phyloP scores from a whole-genome alignment of 208 protist species.

The Porcisia hertigi region DNA sequence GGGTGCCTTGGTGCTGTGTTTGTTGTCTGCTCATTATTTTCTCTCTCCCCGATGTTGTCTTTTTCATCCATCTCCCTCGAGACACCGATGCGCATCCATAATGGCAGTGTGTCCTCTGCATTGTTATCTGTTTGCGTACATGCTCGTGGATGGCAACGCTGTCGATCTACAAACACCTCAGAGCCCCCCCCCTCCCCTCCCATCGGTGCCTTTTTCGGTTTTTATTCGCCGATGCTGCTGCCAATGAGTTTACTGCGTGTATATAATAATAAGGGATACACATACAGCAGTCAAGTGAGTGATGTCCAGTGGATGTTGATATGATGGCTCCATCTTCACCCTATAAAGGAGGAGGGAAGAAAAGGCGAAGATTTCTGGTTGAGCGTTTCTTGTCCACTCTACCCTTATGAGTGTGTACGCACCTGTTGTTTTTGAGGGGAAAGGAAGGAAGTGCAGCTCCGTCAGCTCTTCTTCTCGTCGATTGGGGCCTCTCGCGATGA shows the following conservation, averaged over 20 bases:
- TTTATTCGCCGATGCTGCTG: not conserved
- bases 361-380: not conserved
- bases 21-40: too few relatives aligned
- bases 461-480: too few relatives aligned
- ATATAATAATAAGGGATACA: not conserved
- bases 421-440: too few relatives aligned
- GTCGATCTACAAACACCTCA: not conserved
- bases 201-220: too few relatives aligned
- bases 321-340: not conserved
- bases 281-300: not conserved
- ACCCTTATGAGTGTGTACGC: too few relatives aligned
- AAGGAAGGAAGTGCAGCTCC: too few relatives aligned
- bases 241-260: not conserved
- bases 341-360: not conserved
- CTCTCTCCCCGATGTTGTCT: not conserved
- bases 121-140: too few relatives aligned
- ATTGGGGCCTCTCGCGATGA: too few relatives aligned
- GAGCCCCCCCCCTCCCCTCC: too few relatives aligned
- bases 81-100: not conserved
- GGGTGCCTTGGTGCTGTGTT: not conserved
- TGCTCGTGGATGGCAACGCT: not conserved
- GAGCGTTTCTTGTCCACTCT: not conserved
- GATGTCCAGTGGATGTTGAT: not conserved
- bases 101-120: too few relatives aligned
- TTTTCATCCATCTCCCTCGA: not conserved